Percentiles rank a stretch among this genome's conserved stretches.
Evolutionary conservation across 805 yeast genomes (phyloP).

Genomic region (Kluyveromyces starmeri): DNA sequence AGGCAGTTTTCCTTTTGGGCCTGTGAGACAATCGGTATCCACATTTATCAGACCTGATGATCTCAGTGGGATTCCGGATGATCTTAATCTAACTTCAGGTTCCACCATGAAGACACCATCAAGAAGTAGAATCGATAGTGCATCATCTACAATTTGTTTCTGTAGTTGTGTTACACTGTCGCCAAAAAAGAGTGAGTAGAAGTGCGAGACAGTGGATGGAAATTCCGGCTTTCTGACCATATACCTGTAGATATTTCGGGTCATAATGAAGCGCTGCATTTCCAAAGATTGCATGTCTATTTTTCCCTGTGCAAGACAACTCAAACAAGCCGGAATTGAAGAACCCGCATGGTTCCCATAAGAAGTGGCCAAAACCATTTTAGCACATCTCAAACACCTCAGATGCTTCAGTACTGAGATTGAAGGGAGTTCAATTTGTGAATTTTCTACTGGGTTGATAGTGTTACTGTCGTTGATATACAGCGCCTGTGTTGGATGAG

Average conservation of each 20-base stretch:
- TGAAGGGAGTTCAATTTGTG: conserved; percentile 7
- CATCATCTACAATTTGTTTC: conserved; percentile 4
- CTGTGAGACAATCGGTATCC: conserved; percentile 18
- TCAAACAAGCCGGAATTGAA: conserved; percentile 18
- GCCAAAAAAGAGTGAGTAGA: conserved; percentile 8
- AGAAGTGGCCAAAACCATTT: conserved; percentile 29
- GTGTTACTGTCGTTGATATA: conserved; percentile 18
- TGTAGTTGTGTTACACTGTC: conserved; percentile 4
- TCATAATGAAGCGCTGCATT: conserved; percentile 27
- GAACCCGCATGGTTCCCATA: conserved; percentile 23
- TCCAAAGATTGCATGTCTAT: conserved; percentile 14
- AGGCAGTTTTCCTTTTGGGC: conserved; percentile 1
- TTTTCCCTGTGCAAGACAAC: conserved; percentile 19
- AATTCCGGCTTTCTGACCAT: conserved; percentile 15
- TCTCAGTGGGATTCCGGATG: conserved; percentile 4
- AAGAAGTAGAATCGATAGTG: conserved; percentile 10
- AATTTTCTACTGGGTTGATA: conserved; percentile 21
- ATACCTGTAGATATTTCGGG: conserved; percentile 30
- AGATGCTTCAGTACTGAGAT: conserved; percentile 8
- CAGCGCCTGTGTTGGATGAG: conserved; percentile 26
- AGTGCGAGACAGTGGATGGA: conserved; percentile 14
- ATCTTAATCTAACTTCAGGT: conserved; percentile 8
- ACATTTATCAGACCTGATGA: conserved; percentile 16
- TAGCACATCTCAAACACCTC: conserved; percentile 27
- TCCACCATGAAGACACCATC: conserved; percentile 8